Base-by-base conservation (phyloP, 345 rosid genomes). In the Lepidium sativum region DNA sequence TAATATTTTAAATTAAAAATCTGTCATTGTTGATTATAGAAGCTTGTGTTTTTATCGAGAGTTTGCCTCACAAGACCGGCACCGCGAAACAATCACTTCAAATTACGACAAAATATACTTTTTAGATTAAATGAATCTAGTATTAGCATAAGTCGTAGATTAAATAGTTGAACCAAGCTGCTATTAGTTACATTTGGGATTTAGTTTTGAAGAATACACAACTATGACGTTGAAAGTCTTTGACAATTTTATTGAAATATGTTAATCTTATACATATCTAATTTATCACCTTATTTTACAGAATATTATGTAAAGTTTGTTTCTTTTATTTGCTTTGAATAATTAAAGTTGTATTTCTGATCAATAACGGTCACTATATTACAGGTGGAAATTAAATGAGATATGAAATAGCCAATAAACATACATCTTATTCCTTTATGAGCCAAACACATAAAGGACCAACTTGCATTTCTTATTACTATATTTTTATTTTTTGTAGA, bases 51-150 rank as follows among this genome's bases (percentile, higher is more conserved):
- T 15, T 15, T 10, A 23, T 2, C 2, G 6, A 7, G 43, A 59
- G 49, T 37, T 60, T 53, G 63, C 72, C 63, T 67, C 57, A 11
- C 15, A 15, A 67, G 72, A 73, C 77, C 52, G 77, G 63, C 77
- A 67, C 63, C 60, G 13, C 23, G 9, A 34, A 14, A 33, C 52
- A 53, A 6, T 54, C 54, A 69, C 50, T 35, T 32, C 37, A 67
- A 45, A 43, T 17, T 10, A 20, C 56, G 63, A 72, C 67, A 66
- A 66, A 65, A 11, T 60, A 18, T 57, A 53, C 72, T 27, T 59
- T 66, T 53, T 21, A 18, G 62, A 9, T 27, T 66, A 66, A 52
- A 60, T 37, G 71, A 45, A 55, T 21, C 8, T 21, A 38, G 45
- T 21, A 13, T 8, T 11, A 35, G 12, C 21, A 18, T 35, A 13